Conservation (phyloP, 371 early-diverging fungal genomes). For the Dichotomocladium elegans region DNA sequence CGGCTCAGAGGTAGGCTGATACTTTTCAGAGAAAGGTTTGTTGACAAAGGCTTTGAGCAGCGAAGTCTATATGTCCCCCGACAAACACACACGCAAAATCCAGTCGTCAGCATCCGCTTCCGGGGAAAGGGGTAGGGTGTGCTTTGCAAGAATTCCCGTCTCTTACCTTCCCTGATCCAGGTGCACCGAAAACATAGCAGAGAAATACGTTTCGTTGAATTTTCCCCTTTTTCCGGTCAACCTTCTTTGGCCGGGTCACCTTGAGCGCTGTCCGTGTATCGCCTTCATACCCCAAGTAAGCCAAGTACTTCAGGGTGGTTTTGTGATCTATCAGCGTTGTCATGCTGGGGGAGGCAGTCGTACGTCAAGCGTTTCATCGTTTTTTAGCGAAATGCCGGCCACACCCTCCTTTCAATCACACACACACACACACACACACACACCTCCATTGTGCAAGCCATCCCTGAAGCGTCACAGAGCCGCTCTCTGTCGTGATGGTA, state of each 20-base stretch:
- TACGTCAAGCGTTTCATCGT: not conserved
- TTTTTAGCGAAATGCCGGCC: too few relatives aligned
- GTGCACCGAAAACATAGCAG: conserved; percentile 93
- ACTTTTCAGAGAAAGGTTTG: conserved; percentile 71
- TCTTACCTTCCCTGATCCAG: conserved; percentile 87
- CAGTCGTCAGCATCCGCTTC: not conserved
- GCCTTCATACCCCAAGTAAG: conserved; percentile 91
- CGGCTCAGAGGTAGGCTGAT: conserved; percentile 72
- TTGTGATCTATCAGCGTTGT: conserved; percentile 88
- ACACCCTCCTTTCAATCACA: not conserved
- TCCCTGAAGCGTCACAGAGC: conserved; percentile 91
- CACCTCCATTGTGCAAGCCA: conserved; percentile 97
- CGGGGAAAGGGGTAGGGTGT: not conserved
- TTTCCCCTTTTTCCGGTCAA: conserved; percentile 78
- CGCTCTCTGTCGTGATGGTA: conserved; percentile 84
- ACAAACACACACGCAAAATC: too few relatives aligned
- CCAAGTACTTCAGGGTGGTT: conserved; percentile 87
- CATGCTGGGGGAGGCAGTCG: conserved; percentile 58
- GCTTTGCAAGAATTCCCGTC: too few relatives aligned
- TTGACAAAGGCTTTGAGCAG: conserved; percentile 81
- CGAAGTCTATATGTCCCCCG: conserved; percentile 78
- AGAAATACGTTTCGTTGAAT: conserved; percentile 85
- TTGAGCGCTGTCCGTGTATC: conserved; percentile 73
- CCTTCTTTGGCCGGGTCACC: conserved; percentile 56
- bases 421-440: not conserved